A percentile compares a stretch with the other conserved stretches of the same genome.
phyloP scores from a whole-genome alignment of 495 filamentous ascomycete species.

The Barbatosphaeria neglecta region DNA sequence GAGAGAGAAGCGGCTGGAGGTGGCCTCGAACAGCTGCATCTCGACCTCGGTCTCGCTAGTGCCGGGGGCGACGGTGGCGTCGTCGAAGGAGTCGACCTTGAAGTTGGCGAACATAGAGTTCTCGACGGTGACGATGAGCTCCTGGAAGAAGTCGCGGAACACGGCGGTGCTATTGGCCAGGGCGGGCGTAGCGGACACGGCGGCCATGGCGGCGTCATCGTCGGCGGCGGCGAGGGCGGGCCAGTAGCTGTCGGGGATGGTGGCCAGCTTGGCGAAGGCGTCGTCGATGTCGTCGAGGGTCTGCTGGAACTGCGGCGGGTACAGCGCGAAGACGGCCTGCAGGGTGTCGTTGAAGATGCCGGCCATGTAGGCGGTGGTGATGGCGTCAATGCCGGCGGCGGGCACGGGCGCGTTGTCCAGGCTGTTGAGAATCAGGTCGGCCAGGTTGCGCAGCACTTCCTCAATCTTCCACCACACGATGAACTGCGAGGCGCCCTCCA shows the following conservation, averaged over 20 bases:
- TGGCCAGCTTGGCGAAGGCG: conserved; percentile 9
- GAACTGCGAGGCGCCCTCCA: conserved; percentile 43
- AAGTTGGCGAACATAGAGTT: conserved; percentile 14
- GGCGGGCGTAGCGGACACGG: no score
- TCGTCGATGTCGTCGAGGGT: conserved; percentile 7
- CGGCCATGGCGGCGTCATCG: not conserved
- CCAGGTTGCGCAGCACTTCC: conserved; percentile 5
- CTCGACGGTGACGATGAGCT: conserved; percentile 1
- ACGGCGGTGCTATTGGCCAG: not conserved
- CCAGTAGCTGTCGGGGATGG: conserved; percentile 16
- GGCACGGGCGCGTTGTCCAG: not conserved
- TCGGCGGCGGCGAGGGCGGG: not conserved
- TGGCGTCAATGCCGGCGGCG: not conserved
- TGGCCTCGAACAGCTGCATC: conserved; percentile 3
- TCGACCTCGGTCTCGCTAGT: conserved; percentile 2
- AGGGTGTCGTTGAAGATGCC: conserved; percentile 5
- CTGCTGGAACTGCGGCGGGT: conserved; percentile 9
- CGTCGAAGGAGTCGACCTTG: conserved; percentile 10
- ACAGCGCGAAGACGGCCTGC: conserved; percentile 12
- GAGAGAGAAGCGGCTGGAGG: conserved; percentile 30
- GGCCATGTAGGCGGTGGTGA: not conserved
- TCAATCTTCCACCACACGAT: conserved; percentile 23
- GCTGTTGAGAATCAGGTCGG: not conserved
- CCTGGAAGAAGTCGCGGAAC: not conserved
- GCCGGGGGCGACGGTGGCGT: conserved; percentile 1